Evolutionary conservation across 2,329 filamentous ascomycete species (phyloP), one percentile per base, ranked within the genome.

Genomic region (Ophiostoma montium): DNA sequence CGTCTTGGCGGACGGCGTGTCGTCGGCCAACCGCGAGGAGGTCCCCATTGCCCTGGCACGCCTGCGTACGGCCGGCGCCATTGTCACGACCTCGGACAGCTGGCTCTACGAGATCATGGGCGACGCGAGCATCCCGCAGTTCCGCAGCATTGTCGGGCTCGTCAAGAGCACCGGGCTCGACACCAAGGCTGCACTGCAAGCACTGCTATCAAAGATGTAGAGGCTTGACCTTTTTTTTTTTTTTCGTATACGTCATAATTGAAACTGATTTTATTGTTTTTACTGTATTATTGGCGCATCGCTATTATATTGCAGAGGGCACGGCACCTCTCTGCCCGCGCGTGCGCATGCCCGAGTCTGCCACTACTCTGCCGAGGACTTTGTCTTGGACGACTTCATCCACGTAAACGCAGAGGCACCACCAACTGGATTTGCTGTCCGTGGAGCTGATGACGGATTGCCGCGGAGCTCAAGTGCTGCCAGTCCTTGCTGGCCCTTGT

Each of bases 391-490:
- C 44, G 41, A 66, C 44, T 84, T 90, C 70, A 95, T 82, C 89
- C 89, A 96, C 12, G 85, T 82, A 67, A 96, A 96, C 3, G 90
- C 90, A 51, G 86, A 92, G 13, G 85, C 90, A n/a, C 86, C 86
- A 9, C 90, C 90, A 16, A 95, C 77, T 0, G 92, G 90, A 60
- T 96, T 96, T 31, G 78, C 71, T 7, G 78, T 73, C 50, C 79
- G 75, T 15, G 76, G 50, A 2, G 45, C 19, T 15, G 48, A 35
- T 6, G 69, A 60, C 16, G 65, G 59, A 67, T 62, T 35, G 50
- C 19, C 48, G 49, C 67, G 65, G 35, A 57, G 55, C 43, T 67
- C 64, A 50, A 56, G 50, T 3, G 55, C 50, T 0, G 50, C 57
- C 36, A 55, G 55, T 19, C 50, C 52, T 15, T 56, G 51, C 16